phyloP scores from a whole-genome alignment of 805 yeast species.

The Clavispora fructus region DNA sequence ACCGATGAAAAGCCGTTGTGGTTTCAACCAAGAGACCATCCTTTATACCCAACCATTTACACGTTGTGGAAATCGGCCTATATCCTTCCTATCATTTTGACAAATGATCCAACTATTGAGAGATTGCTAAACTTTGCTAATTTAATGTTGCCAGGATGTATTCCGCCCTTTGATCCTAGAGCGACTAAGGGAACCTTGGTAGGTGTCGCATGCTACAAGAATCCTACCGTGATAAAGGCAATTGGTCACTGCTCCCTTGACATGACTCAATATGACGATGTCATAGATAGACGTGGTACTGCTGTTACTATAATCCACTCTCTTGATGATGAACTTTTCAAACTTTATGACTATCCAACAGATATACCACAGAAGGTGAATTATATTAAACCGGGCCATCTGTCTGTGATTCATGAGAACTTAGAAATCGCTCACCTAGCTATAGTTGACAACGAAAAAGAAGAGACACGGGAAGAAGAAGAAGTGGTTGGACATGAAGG shows the following conservation, averaged over 20 bases:
- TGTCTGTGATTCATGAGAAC: slow-evolving; percentile 1
- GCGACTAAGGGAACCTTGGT: slow-evolving; percentile 55
- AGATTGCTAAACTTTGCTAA: slow-evolving; percentile 76
- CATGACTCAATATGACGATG: slow-evolving; percentile 39
- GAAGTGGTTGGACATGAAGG: neutral
- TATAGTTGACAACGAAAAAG: neutral
- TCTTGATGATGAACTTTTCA: slow-evolving; percentile 59
- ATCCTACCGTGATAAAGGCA: slow-evolving; percentile 64
- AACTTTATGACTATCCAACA: slow-evolving; percentile 44
- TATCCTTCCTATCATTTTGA: slow-evolving; percentile 60
- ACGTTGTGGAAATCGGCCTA: slow-evolving; percentile 67
- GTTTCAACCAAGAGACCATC: slow-evolving; percentile 57
- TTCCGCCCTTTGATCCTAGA: slow-evolving; percentile 52
- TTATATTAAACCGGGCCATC: slow-evolving; percentile 34
- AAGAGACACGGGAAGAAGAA: slow-evolving; percentile 6
- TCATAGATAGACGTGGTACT: slow-evolving; percentile 65
- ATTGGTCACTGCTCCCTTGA: slow-evolving; percentile 59
- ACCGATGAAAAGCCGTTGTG: slow-evolving; percentile 64
- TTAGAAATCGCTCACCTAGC: neutral
- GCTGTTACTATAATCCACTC: slow-evolving; percentile 73
- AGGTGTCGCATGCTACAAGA: slow-evolving; percentile 57
- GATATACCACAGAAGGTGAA: slow-evolving; percentile 22
- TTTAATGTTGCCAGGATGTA: slow-evolving; percentile 69
- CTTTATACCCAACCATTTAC: slow-evolving; percentile 63
- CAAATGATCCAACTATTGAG: slow-evolving; percentile 70